Percentiles rank a stretch among this genome's conserved stretches.
Conservation (phyloP, 768 basidiomycete species). For the Pleurotus platypus region DNA sequence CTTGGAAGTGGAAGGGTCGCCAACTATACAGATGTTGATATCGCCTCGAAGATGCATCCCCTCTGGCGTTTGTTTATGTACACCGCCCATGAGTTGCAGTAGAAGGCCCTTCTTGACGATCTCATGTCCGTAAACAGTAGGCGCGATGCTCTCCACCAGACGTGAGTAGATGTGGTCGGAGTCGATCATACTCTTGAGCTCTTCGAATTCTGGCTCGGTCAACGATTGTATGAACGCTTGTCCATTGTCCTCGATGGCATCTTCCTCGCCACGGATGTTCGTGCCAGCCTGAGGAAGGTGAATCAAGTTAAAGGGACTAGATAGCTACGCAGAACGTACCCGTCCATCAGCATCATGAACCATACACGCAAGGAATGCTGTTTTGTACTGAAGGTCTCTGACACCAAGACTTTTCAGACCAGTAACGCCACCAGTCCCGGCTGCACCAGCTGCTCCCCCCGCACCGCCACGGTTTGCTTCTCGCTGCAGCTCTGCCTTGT, state of each 20-base stretch:
- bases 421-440: constrained; percentile 81
- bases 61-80: constrained; percentile 93
- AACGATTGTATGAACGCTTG: constrained; percentile 86
- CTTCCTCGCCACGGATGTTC: constrained; percentile 88
- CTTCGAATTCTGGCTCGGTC: constrained; percentile 93
- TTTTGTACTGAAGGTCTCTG: constrained; percentile 95
- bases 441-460: constrained; percentile 49
- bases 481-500: constrained; percentile 84
- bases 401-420: constrained; percentile 95
- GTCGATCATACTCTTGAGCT: constrained; percentile 91
- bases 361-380: constrained; percentile 98
- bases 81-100: constrained; percentile 96
- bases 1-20: constrained; percentile 96
- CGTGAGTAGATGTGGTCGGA: constrained; percentile 93
- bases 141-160: constrained; percentile 91
- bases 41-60: constrained; percentile 99
- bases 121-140: constrained; percentile 98
- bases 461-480: constrained; percentile 71
- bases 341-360: constrained; percentile 87
- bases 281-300: constrained; percentile 58
- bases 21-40: constrained; percentile 97
- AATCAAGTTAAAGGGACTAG: not conserved
- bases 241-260: constrained; percentile 70
- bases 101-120: constrained; percentile 98
- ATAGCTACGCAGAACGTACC: constrained; percentile 42